A percentile compares a stretch with the other conserved stretches of the same genome.
These are phyloP conservation scores for Datura wrightii DNA, from an alignment of 257 asterid genomes.

Conservation along the genomic window DNA sequence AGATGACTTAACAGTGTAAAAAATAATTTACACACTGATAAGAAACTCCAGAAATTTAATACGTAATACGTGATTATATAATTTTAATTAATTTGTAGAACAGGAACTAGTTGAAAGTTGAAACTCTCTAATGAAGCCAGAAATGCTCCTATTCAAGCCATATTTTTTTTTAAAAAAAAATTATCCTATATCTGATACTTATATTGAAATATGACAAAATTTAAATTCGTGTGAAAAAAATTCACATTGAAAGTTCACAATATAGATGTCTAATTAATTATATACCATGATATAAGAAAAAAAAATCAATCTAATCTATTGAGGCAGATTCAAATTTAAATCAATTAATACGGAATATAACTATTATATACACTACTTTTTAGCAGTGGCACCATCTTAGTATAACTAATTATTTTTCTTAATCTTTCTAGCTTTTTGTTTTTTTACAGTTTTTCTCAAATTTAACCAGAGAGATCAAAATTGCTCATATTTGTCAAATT, in stretches of 20 bases:
- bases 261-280: background rate
- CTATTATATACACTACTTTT: background rate
- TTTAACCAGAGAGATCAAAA: background rate
- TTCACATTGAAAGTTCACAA: background rate
- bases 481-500: background rate
- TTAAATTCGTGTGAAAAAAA: no score
- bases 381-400: background rate
- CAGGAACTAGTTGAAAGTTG: background rate
- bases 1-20: no score
- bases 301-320: no score
- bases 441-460: background rate
- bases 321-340: background rate
- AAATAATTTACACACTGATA: background rate
- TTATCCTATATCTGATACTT: no score
- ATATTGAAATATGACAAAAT: no score
- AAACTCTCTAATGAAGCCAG: background rate
- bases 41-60: background rate
- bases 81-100: background rate
- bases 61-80: background rate
- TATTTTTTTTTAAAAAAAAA: no score
- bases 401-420: background rate
- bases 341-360: background rate
- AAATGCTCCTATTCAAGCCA: background rate
- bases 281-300: background rate
- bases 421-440: background rate